Evolutionary conservation across 148 eudicot species (phyloP), one percentile per base, ranked within the genome.

Genomic region (Linanthus parryae): DNA sequence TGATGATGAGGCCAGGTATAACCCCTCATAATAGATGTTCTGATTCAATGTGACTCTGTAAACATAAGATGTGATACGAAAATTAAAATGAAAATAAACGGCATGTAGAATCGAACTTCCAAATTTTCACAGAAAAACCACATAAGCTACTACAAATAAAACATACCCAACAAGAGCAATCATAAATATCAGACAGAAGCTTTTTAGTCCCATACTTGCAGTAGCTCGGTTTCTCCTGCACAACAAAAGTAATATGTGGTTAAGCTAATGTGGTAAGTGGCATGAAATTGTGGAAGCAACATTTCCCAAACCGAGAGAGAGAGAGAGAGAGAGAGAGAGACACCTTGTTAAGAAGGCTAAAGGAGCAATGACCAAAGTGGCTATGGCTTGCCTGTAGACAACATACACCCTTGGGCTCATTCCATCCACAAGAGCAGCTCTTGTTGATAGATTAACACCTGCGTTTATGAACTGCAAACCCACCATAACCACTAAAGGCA

Each of bases 1-100:
- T 0, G 95, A 72, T n/a, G 97, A 80, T 7, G 91, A 71, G 51
- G 97, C 83, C 11, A 82, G 47, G 64, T 71, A 85, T 48, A 90
- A 44, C 6, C 97, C 97, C 65, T 85, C 75, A 43, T 59, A 80
- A 30, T 69, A 78, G 7, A 78, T 45, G 36, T 65, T 82, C 60
- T 80, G 95, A 63, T 78, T 75, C 14, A 82, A 14, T 8, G 78
- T 64, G 22, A 83, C 77, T 38, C 97, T 90, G 77, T 48, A 43
- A n/a, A 43, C 25, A 14, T 41, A 14, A 41, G 13, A 15, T 41
- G 3, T 10, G 13, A 41, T 41, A 15, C 19, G 19, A 14, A n/a
- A 41, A n/a, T 41, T 41, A 4, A 8, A 7, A 2, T 2, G 3
- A 0, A 38, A 38, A 3, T 38, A 3, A 38, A 38, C 12, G 2